phyloP scores from a whole-genome alignment of 2,329 filamentous ascomycete species.

The Domatiomyces globalis region DNA sequence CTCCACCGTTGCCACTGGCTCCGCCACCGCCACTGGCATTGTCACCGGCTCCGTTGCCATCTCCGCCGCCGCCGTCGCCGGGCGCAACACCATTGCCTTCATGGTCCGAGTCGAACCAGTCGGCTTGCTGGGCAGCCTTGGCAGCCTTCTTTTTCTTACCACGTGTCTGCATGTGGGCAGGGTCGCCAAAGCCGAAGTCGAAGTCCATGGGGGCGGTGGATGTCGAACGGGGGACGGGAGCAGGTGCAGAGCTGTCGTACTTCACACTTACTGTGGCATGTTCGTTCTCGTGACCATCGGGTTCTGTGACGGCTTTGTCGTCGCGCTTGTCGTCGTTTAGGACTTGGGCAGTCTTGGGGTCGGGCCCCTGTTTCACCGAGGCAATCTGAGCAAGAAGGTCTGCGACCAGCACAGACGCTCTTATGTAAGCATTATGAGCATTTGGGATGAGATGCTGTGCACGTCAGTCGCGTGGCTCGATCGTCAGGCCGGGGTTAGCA shows the following conservation, averaged over 20 bases:
- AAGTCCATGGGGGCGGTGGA: conserved; percentile 10
- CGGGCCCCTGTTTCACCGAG: conserved; percentile 7
- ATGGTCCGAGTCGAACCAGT: conserved; percentile 34
- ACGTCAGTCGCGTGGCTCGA: neutral
- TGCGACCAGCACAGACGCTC: conserved; percentile 17
- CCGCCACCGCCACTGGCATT: conserved; percentile 21
- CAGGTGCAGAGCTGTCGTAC: neutral
- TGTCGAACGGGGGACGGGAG: neutral
- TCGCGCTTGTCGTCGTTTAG: conserved; percentile 32
- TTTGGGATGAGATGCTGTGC: conserved; percentile 2
- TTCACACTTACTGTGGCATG: neutral
- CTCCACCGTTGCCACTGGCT: conserved; percentile 20
- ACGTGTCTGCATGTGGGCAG: conserved; percentile 17
- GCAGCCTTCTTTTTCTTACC: conserved; percentile 29
- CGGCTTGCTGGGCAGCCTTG: conserved; percentile 29
- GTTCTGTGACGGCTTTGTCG: conserved; percentile 31
- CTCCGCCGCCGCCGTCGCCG: conserved; percentile 23
- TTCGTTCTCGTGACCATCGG: conserved; percentile 22
- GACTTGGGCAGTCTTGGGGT: conserved; percentile 29
- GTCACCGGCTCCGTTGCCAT: conserved; percentile 24
- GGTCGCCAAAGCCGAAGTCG: conserved; percentile 28
- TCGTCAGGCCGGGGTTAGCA: neutral
- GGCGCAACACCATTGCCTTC: conserved; percentile 28
- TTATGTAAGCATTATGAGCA: conserved; percentile 8
- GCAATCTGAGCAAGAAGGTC: conserved; percentile 14